Conservation (phyloP, 768 basidiomycete genomes). For the Calocybe gangraenosa region DNA sequence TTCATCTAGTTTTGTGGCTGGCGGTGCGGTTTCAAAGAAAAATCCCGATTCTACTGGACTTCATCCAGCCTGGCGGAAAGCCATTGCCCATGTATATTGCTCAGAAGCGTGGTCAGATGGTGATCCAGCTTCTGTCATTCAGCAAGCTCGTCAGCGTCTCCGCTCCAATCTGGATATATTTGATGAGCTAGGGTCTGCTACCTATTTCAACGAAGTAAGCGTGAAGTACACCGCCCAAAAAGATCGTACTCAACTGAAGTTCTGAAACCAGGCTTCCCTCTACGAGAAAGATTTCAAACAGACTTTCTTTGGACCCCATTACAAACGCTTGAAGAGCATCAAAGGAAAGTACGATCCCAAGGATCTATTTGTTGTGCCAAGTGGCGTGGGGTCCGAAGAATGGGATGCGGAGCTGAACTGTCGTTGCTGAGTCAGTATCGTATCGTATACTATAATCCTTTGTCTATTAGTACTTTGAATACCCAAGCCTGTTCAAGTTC, state of each 20-base stretch:
- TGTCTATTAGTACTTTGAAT: no score
- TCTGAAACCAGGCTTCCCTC: slow-evolving; percentile 31
- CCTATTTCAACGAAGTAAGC: slow-evolving; percentile 48
- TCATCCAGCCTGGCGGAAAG: slow-evolving; percentile 45
- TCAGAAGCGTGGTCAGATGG: slow-evolving; percentile 26
- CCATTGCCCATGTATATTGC: slow-evolving; percentile 27
- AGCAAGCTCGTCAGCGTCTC: slow-evolving; percentile 14
- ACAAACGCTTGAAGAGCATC: slow-evolving; percentile 32
- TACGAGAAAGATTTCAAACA: slow-evolving; percentile 36
- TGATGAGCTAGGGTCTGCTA: slow-evolving; percentile 29
- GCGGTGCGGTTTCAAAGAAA: slow-evolving; percentile 36
- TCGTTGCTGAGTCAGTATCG: slow-evolving; percentile 8
- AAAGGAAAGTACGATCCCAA: slow-evolving; percentile 42
- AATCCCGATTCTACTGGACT: slow-evolving; percentile 36
- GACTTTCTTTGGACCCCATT: slow-evolving; percentile 46
- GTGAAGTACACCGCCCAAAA: no score
- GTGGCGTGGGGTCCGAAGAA: slow-evolving; percentile 47
- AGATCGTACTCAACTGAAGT: neutral
- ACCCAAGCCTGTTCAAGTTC: no score
- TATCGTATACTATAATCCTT: no score
- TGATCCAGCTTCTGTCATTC: slow-evolving; percentile 17
- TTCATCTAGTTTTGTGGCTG: slow-evolving; percentile 32
- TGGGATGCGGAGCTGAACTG: slow-evolving; percentile 35
- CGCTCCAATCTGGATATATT: slow-evolving; percentile 19
- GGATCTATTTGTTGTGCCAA: slow-evolving; percentile 38